Evolutionary conservation across 73 alveolate species (phyloP).

Genomic region (Tetrahymena thermophila): DNA sequence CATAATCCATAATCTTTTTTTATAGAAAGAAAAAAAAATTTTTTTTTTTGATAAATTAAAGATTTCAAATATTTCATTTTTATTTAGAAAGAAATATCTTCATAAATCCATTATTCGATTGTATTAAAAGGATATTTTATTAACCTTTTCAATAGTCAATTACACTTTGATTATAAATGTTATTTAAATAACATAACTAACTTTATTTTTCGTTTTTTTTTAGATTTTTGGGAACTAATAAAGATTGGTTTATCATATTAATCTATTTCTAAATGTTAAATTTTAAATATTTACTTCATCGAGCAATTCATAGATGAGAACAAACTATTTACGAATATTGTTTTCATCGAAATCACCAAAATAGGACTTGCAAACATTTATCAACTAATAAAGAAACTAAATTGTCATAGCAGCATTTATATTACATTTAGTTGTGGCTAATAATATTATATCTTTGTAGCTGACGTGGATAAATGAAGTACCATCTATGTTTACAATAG

Average conservation of each 20-base stretch:
- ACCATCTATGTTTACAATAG: slow-evolving; percentile 89
- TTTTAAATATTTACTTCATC: slow-evolving; percentile 62
- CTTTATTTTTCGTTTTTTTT: neutral
- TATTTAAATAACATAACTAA: neutral
- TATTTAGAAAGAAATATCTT: neutral
- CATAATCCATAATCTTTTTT: slow-evolving; percentile 62
- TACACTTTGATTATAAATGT: neutral
- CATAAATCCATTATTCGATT: no score
- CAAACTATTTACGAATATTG: slow-evolving; percentile 68
- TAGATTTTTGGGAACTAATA: neutral
- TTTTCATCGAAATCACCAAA: slow-evolving; percentile 72
- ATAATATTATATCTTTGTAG: slow-evolving; percentile 61
- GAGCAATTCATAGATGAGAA: slow-evolving; percentile 78
- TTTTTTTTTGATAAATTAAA: no score
- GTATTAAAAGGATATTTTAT: no score
- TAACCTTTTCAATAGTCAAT: neutral
- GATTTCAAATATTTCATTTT: neutral
- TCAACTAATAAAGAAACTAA: slow-evolving; percentile 60
- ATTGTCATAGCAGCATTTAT: slow-evolving; percentile 72
- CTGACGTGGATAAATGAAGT: slow-evolving; percentile 82
- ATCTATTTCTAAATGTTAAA: neutral
- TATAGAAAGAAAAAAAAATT: neutral
- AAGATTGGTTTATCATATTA: neutral
- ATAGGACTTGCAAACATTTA: slow-evolving; percentile 72
- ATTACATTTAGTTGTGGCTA: slow-evolving; percentile 81